Evolutionary conservation across 371 early-diverging fungal genomes (phyloP), one percentile per base, ranked within the genome.

Genomic region (Mortierella sp.): DNA sequence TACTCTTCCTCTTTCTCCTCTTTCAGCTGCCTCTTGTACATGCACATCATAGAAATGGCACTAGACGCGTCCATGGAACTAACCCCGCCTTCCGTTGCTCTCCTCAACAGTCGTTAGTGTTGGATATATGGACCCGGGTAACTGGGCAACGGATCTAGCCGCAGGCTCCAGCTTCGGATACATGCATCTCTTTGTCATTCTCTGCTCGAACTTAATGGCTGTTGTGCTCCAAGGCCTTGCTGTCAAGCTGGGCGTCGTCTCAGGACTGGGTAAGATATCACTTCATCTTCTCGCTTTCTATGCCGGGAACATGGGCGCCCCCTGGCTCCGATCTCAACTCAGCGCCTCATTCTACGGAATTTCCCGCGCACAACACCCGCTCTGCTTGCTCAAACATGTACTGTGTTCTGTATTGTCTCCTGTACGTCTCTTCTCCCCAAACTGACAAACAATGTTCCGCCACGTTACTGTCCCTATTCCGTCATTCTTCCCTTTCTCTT

Each of bases 111-210:
- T 84, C 23, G 72, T 85, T 28, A 84, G 84, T 26, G 85, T 86
- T 21, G 86, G 86, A 16, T 85, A 85, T 80, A 82, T 90, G 72
- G 92, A 92, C 83, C 92, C 93, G 29, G 95, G 95, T 48, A 94
- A 92, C 75, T 93, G 91, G 91, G 89, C 92, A 11, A 89, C 90
- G 1, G 92, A 92, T 74, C 86, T 92, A 61, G 87, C 82, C 37
- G 91, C 90, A 67, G 95, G 94, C 16, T 90, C 93, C 37, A 82
- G 87, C 44, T 95, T 88, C 69, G 91, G 92, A 14, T 94, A 95
- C 71, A 84, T 85, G 43, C 81, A 93, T 0, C 82, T 95, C 18
- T 93, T 90, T 64, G 84, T 94, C 57, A 86, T 95, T 60, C 72
- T 94, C 43, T 46, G 91, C n/a, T 91, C 95, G 25, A 93, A 91